Evolutionary conservation across 108 stramenopile species (phyloP).

Genomic region (Schizochytrium sp.): DNA sequence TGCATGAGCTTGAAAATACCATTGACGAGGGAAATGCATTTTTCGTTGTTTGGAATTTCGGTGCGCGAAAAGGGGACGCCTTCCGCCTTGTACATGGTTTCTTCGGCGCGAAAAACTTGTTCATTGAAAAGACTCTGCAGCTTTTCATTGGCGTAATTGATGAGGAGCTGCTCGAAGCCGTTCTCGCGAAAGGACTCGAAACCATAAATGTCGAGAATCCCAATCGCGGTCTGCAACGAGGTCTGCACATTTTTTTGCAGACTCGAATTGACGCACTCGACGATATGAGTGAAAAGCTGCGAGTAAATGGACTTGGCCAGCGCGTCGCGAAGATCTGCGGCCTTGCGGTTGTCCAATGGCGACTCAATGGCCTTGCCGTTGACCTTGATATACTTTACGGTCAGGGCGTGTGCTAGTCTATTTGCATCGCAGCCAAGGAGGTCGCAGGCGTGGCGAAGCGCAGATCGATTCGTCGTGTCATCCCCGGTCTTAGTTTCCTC

Average conservation of each 20-base stretch:
- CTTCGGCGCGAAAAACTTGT: conserved; percentile 50
- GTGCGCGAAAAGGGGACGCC: conserved; percentile 51
- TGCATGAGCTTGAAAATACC: conserved; percentile 54
- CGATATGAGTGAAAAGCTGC: conserved; percentile 76
- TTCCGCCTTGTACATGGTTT: conserved; percentile 47
- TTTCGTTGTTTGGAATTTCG: conserved; percentile 91
- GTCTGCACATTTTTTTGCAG: conserved; percentile 27
- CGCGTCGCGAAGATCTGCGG: conserved; percentile 79
- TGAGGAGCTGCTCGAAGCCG: conserved; percentile 48
- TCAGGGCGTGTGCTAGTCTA: conserved; percentile 64
- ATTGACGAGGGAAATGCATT: conserved; percentile 93
- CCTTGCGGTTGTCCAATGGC: conserved; percentile 62
- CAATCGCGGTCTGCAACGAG: not conserved
- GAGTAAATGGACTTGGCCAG: conserved; percentile 87
- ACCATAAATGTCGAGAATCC: conserved; percentile 57
- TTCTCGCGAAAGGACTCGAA: conserved; percentile 56
- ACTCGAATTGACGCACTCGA: conserved; percentile 70
- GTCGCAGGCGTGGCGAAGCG: conserved; percentile 46
- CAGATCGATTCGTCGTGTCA: conserved; percentile 13
- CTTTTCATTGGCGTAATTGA: conserved; percentile 51
- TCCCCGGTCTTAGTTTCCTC: not conserved
- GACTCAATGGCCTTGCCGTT: conserved; percentile 57
- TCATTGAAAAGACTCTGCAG: conserved; percentile 56
- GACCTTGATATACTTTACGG: conserved; percentile 59
- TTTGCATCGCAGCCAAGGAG: conserved; percentile 66